Conservation (phyloP, 768 basidiomycete genomes). For the Suillus cothurnatus region DNA sequence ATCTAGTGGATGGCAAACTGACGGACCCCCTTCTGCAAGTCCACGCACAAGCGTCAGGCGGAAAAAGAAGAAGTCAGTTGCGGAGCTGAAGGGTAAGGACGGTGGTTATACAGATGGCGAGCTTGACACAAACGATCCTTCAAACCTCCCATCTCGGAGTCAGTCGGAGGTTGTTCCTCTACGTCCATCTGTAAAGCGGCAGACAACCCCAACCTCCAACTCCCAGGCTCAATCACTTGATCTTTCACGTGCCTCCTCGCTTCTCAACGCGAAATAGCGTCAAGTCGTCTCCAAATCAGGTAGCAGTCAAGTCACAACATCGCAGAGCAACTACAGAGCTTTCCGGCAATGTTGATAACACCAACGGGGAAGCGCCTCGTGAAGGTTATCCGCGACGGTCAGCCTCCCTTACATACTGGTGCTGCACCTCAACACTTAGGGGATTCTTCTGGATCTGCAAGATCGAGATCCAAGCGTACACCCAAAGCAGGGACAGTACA, state of each 20-base stretch:
- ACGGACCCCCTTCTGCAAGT: constrained; percentile 13
- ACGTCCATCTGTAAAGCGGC: not conserved
- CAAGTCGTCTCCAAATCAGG: constrained; percentile 2
- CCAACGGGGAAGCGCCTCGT: not conserved
- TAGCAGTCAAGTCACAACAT: not conserved
- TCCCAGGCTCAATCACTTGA: not conserved
- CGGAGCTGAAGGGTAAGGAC: constrained; percentile 27
- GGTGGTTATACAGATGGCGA: constrained; percentile 33
- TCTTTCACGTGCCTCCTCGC: constrained; percentile 11
- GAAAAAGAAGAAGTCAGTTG: constrained; percentile 23
- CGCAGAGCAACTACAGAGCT: constrained; percentile 15
- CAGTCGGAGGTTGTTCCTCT: not conserved
- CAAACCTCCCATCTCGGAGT: not conserved
- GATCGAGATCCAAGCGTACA: constrained; percentile 12
- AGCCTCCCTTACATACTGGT: constrained; percentile 2
- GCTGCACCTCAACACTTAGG: not conserved
- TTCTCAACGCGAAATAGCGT: constrained; percentile 8
- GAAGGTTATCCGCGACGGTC: constrained; percentile 5
- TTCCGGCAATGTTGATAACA: not conserved
- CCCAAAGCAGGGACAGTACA: constrained; percentile 11
- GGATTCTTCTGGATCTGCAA: not conserved
- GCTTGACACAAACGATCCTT: constrained; percentile 3
- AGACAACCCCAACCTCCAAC: not conserved
- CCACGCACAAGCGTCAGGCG: constrained; percentile 13
- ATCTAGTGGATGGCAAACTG: constrained; percentile 23